Percentiles rank a stretch among this genome's conserved stretches.
Evolutionary conservation across 768 basidiomycete species (phyloP).

Genomic region (Agrocybe chaxingu): DNA sequence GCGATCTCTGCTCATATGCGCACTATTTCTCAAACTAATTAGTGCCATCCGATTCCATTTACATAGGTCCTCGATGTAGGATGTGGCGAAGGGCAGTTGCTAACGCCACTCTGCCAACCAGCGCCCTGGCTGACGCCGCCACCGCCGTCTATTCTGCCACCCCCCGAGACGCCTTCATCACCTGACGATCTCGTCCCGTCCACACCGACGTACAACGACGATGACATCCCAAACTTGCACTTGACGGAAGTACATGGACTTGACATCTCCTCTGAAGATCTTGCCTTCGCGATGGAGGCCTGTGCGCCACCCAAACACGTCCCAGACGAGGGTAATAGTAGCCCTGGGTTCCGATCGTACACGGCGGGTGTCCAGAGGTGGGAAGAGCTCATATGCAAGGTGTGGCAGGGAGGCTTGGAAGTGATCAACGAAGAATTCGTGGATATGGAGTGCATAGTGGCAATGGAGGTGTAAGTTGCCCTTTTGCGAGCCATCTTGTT

Average conservation of each 20-base stretch:
- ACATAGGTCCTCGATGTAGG: constrained; percentile 76
- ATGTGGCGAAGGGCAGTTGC: constrained; percentile 78
- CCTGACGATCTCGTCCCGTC: constrained; percentile 15
- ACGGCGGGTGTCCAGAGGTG: constrained; percentile 46
- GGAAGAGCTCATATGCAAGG: constrained; percentile 60
- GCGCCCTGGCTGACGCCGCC: constrained; percentile 63
- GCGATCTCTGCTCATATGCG: constrained; percentile 10
- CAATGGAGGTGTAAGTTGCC: constrained; percentile 72
- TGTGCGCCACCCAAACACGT: constrained; percentile 38
- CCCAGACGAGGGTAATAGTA: constrained; percentile 18
- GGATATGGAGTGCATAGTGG: constrained; percentile 67
- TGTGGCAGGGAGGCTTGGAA: constrained; percentile 79
- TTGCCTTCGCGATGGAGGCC: constrained; percentile 49
- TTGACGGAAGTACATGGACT: constrained; percentile 59
- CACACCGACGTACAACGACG: constrained; percentile 31
- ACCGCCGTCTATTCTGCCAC: constrained; percentile 29
- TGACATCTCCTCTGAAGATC: constrained; percentile 54
- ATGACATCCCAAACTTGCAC: constrained; percentile 58
- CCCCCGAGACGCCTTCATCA: constrained; percentile 21
- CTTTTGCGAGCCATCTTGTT: background rate
- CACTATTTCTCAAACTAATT: background rate
- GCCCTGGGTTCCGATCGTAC: constrained; percentile 18
- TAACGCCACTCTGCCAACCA: constrained; percentile 68
- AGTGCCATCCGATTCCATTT: constrained; percentile 1
- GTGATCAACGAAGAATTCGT: constrained; percentile 63